These are phyloP conservation scores for Penicillium sp. DNA, from an alignment of 2,329 filamentous ascomycete species.

Conservation along the genomic window DNA sequence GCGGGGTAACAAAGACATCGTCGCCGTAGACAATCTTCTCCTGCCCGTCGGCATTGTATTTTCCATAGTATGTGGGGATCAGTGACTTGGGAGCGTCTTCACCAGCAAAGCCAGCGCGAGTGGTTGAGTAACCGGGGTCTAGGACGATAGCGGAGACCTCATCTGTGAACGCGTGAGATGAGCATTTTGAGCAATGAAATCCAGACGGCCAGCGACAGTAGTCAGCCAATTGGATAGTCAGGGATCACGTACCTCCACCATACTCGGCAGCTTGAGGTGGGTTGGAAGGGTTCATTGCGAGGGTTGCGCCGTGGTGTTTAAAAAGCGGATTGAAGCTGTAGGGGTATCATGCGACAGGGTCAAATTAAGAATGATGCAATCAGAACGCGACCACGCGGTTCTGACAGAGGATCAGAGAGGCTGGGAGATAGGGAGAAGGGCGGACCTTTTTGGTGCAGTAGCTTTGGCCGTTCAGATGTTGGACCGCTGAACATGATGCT, in stretches of 20 bases:
- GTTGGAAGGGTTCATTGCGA: conserved; percentile 45
- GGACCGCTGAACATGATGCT: not conserved
- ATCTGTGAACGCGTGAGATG: conserved; percentile 56
- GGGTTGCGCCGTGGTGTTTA: conserved; percentile 7
- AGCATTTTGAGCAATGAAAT: not conserved
- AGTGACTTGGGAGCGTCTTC: conserved; percentile 97
- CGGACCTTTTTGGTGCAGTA: conserved; percentile 25
- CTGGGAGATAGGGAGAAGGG: conserved; percentile 15
- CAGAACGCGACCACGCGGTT: conserved; percentile 12
- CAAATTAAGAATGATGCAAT: conserved; percentile 4
- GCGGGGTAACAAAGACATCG: conserved; percentile 79
- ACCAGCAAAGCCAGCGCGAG: conserved; percentile 92
- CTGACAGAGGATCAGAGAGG: conserved; percentile 9
- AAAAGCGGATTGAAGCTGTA: not conserved
- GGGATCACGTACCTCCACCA: conserved; percentile 47
- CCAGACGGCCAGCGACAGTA: not conserved
- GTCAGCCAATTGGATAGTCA: conserved; percentile 1
- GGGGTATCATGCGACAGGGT: not conserved
- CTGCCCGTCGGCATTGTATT: conserved; percentile 53
- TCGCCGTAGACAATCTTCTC: conserved; percentile 77
- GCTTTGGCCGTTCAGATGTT: conserved; percentile 18
- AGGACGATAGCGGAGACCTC: conserved; percentile 97
- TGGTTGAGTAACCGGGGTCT: conserved; percentile 88
- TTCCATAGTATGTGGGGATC: conserved; percentile 85
- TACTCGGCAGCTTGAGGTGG: conserved; percentile 51